phyloP scores from a whole-genome alignment of 257 asterid genomes.

The Nicotiana knightiana region DNA sequence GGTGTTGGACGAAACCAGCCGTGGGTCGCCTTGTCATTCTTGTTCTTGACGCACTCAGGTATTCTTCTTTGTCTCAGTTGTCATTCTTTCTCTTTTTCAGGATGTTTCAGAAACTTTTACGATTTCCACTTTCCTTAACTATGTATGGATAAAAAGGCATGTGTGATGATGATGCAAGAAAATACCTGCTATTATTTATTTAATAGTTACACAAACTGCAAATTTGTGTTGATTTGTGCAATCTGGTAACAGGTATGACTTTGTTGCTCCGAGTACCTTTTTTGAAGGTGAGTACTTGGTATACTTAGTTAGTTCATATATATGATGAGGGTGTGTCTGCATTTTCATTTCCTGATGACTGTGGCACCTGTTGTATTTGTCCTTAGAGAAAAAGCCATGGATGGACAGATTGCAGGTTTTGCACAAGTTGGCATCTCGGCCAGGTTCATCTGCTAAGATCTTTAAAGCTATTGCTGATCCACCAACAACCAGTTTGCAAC shows the following conservation, averaged over 20 bases:
- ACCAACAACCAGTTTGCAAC: constrained; percentile 96
- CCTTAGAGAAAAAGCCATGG: constrained; percentile 81
- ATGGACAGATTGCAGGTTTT: constrained; percentile 81
- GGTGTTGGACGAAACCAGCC: constrained; percentile 80
- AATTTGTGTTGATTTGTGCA: neutral
- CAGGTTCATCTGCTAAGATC: constrained; percentile 53
- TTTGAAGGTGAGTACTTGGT: constrained; percentile 46
- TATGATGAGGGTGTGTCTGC: neutral
- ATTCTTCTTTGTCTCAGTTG: neutral
- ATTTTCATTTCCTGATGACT: neutral
- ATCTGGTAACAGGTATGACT: constrained; percentile 61
- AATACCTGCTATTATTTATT: neutral
- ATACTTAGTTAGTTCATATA: constrained; percentile 9
- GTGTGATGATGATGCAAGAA: neutral
- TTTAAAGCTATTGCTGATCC: constrained; percentile 97
- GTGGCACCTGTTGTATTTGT: neutral
- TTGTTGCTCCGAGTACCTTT: constrained; percentile 86
- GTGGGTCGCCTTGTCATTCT: constrained; percentile 78
- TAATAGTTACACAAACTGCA: neutral
- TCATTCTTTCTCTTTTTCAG: neutral
- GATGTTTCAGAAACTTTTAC: too few relatives aligned
- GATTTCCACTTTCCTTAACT: too few relatives aligned
- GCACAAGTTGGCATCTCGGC: constrained; percentile 62
- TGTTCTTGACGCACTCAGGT: constrained; percentile 93
- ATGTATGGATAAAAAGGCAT: too few relatives aligned